Conservation (phyloP, 768 basidiomycete genomes). For the Paxillus rubicundulus region DNA sequence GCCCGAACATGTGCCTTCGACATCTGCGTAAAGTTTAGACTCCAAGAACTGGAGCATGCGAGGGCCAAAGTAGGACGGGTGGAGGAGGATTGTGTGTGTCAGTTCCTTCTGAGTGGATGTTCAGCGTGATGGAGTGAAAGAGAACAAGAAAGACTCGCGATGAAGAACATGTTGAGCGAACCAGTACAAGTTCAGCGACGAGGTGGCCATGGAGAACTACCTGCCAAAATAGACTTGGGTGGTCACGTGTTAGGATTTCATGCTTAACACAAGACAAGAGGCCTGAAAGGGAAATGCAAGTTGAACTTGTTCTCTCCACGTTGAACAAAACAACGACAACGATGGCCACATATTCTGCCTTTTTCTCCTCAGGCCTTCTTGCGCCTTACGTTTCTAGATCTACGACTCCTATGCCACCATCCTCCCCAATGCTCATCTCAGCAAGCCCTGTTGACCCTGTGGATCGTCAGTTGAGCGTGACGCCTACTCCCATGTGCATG, state of each 20-base stretch:
- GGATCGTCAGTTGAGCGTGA: conserved; percentile 37
- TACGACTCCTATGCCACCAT: conserved; percentile 24
- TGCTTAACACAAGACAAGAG: neutral
- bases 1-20: conserved; percentile 96
- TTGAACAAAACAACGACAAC: conserved; percentile 6
- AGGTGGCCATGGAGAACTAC: neutral
- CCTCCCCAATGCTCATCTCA: conserved; percentile 21
- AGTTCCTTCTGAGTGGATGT: conserved; percentile 74
- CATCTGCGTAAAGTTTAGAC: conserved; percentile 90
- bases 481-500: conserved; percentile 32
- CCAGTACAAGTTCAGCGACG: neutral
- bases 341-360: conserved; percentile 55
- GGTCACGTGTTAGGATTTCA: conserved; percentile 20
- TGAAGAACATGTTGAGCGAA: conserved; percentile 59
- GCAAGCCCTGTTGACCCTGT: conserved; percentile 28
- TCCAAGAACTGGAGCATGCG: conserved; percentile 92
- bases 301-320: conserved; percentile 15
- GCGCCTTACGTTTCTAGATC: conserved; percentile 40
- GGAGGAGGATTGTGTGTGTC: conserved; percentile 94
- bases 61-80: conserved; percentile 97
- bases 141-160: conserved; percentile 43
- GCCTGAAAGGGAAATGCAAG: conserved; percentile 13
- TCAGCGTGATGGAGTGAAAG: conserved; percentile 3
- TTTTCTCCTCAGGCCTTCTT: conserved; percentile 70
- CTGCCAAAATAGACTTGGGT: no score